Base-by-base conservation (phyloP, 306 rosid species). In the Acacia acuminata region DNA sequence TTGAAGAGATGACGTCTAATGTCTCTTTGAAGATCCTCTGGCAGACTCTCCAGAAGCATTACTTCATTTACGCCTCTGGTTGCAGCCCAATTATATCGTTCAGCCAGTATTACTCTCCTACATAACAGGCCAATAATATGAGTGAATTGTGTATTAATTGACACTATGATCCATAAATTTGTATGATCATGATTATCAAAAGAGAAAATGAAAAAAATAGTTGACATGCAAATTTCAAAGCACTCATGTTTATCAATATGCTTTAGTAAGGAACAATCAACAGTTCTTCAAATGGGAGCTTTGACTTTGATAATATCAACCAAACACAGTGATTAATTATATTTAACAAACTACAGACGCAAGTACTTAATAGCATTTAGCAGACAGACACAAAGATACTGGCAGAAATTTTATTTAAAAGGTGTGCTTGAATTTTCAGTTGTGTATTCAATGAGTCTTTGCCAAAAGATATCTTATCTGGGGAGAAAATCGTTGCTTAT, bases 21-120 rank as follows among this genome's bases (percentile, higher is more conserved):
- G 65, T 92, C 94, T 71, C 89, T 89, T 66, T 91, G 97, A 50
- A 94, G 89, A 85, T 94, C 97, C 82, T 94, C 98, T 0, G 97
- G 96, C 87, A 94, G 85, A 85, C 89, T 88, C 85, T 90, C 96
- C 82, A 94, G 71, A 73, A 91, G 94, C 34, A 68, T 53, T 88
- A 92, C 97, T 84, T 94, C 98, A 88, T 94, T 92, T 81, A 92
- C 98, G 5, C 98, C 98, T 80, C 98, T 90, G 60, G 98, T 92
- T 20, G 98, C 97, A 51, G 94, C 97, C 98, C 97, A 94, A 32
- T 73, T 88, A 69, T 86, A 94, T 64, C 96, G 88, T 84, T 94
- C 98, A 9, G 96, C 97, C 67, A 84, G 86, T 63, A 88, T 85
- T 48, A 94, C 97, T 85, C 79, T 88, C 97, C 98, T 94, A 17